Base-by-base conservation (phyloP, 2,329 filamentous ascomycete species). In the Penicillium freii region DNA sequence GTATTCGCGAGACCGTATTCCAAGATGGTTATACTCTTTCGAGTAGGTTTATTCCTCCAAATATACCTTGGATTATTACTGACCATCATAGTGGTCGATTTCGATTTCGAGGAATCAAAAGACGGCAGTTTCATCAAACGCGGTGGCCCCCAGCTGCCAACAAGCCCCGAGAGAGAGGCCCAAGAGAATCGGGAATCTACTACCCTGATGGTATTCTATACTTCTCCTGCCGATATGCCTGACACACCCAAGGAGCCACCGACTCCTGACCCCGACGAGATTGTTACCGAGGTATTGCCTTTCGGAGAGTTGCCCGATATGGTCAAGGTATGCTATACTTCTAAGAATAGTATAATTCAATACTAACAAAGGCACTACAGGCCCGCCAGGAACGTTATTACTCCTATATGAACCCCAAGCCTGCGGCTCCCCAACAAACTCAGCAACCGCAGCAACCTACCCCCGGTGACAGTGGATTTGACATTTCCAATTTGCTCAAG, bases 151-250 rank as follows among this genome's bases (percentile, higher is more conserved):
- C 66, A 73, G 57, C 57, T 70, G 54, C 73, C 76, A 8, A 65
- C 66, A 19, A 80, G 78, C 52, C 66, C 70, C 3, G 77, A 79
- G 59, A 77, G 72, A 51, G 64, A 70, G 29, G 75, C 74, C 1
- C 79, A 81, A 60, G 74, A 80, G 23, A 74, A 77, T 49, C 73
- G 78, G 33, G 79, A 81, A 64, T 67, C 73, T 44, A 79, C 69
- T 23, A 79, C 78, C 4, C 71, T 81, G 38, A 80, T 80, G 75
- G 77, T 77, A 1, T 75, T 80, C 59, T 79, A 81, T 61, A 73
- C 77, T 1, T 77, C 74, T 29, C 69, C 72, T 46, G 72, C 73
- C 5, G 79, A 81, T 59, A 71, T 80, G 46, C 79, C 79, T 6
- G 62, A 73, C 5, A 75, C 78, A 4, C 78, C 79, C 7, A 80